Conservation (phyloP, 2,329 filamentous ascomycete genomes). For the Aspergillus glaucus region DNA sequence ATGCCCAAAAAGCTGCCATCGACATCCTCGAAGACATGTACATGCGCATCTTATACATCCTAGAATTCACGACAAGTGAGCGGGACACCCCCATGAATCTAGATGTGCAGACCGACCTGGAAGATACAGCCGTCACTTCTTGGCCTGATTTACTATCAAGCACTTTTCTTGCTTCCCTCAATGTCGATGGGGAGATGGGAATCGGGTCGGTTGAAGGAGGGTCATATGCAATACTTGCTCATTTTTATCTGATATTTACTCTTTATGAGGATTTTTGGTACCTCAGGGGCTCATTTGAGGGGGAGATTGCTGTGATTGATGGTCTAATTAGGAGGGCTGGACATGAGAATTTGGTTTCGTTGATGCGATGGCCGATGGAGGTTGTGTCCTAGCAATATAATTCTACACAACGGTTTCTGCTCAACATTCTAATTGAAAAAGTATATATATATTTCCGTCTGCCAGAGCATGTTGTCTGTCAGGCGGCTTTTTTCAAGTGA, state of each 20-base stretch:
- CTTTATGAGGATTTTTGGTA: conserved; percentile 6
- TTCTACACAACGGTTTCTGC: too few species aligned
- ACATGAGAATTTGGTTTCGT: not conserved
- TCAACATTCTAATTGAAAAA: too few species aligned
- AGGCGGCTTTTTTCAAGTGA: too few species aligned
- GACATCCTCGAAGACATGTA: conserved; percentile 6
- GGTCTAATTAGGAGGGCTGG: not conserved
- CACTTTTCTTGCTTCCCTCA: conserved; percentile 9
- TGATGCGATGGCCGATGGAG: conserved; percentile 8
- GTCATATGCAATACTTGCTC: conserved; percentile 11
- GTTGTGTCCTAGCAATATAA: not conserved
- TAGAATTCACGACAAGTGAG: conserved; percentile 6
- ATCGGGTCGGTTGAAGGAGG: not conserved
- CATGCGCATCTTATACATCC: conserved; percentile 10
- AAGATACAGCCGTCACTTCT: conserved; percentile 12
- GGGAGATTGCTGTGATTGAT: conserved; percentile 5
- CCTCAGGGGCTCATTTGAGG: not conserved
- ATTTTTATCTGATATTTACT: conserved; percentile 10
- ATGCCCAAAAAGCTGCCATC: conserved; percentile 4
- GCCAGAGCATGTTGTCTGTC: too few species aligned
- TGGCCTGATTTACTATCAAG: conserved; percentile 12
- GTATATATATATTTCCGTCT: too few species aligned
- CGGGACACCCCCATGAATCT: conserved; percentile 1
- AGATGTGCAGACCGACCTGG: conserved; percentile 12
- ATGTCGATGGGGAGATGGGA: not conserved